A percentile compares a stretch with the other conserved stretches of the same genome.
phyloP scores from a whole-genome alignment of 345 rosid genomes.

The Carallia pectinifolia region DNA sequence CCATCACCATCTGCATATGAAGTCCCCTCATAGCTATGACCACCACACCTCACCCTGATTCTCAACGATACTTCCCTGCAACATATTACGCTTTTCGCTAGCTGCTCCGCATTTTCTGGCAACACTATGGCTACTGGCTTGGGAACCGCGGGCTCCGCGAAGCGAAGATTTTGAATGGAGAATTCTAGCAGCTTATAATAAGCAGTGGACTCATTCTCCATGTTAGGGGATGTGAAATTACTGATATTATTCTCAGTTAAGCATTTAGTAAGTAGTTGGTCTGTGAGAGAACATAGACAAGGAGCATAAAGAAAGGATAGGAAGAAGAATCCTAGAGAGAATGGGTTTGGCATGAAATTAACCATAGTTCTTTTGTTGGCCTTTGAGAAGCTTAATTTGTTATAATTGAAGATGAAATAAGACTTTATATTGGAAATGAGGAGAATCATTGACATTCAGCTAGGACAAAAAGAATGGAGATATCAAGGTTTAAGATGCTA shows the following conservation, averaged over 20 bases:
- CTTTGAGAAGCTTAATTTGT: neutral
- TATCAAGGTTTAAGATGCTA: neutral
- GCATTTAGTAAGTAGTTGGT: constrained; percentile 36
- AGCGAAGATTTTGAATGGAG: constrained; percentile 32
- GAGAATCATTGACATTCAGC: constrained; percentile 25
- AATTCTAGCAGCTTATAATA: constrained; percentile 40
- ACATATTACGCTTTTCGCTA: constrained; percentile 7
- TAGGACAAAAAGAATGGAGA: constrained; percentile 31
- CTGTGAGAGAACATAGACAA: constrained; percentile 3
- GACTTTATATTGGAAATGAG: constrained; percentile 4
- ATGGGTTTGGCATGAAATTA: neutral
- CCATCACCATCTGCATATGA: constrained; percentile 1
- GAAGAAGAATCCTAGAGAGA: neutral
- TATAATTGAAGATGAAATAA: neutral
- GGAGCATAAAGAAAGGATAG: neutral
- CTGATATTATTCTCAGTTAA: constrained; percentile 28
- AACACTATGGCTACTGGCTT: constrained; percentile 26
- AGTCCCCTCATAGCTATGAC: constrained; percentile 35
- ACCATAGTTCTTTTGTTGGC: constrained; percentile 6
- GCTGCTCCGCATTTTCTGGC: constrained; percentile 16
- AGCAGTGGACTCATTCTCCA: constrained; percentile 15
- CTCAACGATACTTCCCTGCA: constrained; percentile 15
- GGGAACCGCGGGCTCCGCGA: neutral
- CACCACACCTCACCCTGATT: constrained; percentile 25
- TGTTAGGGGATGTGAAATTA: constrained; percentile 46